Evolutionary conservation across 1,284 basidiomycete species (phyloP).

Genomic region (Trametes polyzona): DNA sequence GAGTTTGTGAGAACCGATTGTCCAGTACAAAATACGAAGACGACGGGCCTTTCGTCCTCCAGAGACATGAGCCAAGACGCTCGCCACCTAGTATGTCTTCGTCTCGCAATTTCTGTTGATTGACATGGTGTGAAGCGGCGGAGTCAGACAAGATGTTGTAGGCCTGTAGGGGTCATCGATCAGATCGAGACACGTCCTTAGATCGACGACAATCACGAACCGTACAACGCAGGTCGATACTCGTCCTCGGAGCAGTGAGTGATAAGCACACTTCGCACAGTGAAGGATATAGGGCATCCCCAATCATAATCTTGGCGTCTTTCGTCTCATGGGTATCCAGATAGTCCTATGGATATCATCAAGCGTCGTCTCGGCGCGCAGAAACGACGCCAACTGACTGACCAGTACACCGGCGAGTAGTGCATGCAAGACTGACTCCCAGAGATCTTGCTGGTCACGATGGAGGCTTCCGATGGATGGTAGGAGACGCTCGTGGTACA

Average conservation of each 20-base stretch:
- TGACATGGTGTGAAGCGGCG: conserved; percentile 31
- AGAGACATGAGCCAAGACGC: conserved; percentile 36
- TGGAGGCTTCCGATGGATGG: conserved; percentile 23
- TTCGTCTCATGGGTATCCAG: conserved; percentile 26
- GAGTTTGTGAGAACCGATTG: not conserved
- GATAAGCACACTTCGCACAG: conserved; percentile 39
- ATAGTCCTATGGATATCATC: conserved; percentile 29
- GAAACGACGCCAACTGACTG: conserved; percentile 4
- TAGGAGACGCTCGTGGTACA: conserved; percentile 36
- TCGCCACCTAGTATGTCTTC: conserved; percentile 32
- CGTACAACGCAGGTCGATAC: conserved; percentile 34
- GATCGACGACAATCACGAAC: conserved; percentile 24
- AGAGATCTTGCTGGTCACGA: conserved; percentile 28
- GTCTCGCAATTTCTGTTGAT: conserved; percentile 36
- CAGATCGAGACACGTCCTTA: conserved; percentile 9
- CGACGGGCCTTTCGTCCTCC: conserved; percentile 36
- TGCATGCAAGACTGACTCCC: conserved; percentile 35
- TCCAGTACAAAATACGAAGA: not conserved
- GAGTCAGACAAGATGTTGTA: conserved; percentile 39
- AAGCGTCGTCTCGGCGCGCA: not conserved
- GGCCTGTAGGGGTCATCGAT: conserved; percentile 24
- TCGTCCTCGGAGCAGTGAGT: conserved; percentile 30
- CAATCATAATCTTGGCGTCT: conserved; percentile 33
- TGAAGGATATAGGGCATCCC: conserved; percentile 31
- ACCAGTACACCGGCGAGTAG: conserved; percentile 41